Evolutionary conservation across 176 grass and related monocot species (phyloP), one percentile per base, ranked within the genome.

Genomic region (Cenchrus americanus): DNA sequence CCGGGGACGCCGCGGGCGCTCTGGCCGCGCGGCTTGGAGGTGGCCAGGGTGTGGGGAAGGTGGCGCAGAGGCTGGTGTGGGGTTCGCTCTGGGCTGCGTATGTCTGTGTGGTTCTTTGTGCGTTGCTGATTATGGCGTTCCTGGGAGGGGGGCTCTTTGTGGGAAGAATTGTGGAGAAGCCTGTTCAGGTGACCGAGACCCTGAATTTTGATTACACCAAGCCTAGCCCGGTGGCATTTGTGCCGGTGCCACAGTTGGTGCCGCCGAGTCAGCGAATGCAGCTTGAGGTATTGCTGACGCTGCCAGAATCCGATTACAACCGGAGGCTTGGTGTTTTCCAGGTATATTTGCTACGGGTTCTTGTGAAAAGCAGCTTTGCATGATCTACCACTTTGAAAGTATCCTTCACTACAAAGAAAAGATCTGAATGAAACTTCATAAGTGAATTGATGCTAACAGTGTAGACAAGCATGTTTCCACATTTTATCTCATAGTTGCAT

Each of bases 181-280:
- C 93, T 48, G 76, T 98, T 53, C 89, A 93, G 74, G 77, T 95
- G 70, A 95, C 65, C 0, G 91, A 90, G 80, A 85, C 78, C 42
- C 79, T 98, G 49, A 98, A 88, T 80, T 98, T 98, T 71, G 96
- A 98, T 80, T 98, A 98, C 77, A 95, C 96, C 7, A 92, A 90
- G 73, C 76, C 91, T 27, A 98, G 77, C 74, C 96, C 96, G 0
- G 86, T 71, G 40, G 93, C 91, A 5, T 43, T 87, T 69, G 93
- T 98, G 69, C 87, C 80, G 0, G 80, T 92, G 43, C 75, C 42
- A 10, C 60, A 80, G 57, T n/a, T 87, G 73, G 92, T 94, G 34
- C 89, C 73, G 2, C 89, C 83, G 9, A 92, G 95, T 88, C 93
- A 98, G 48, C 86, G 92, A 77, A 62, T 95, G 80, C 83, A 88